These are phyloP conservation scores for Pythium rishiriense DNA, from an alignment of 352 stramenopile genomes.

Conservation along the genomic window DNA sequence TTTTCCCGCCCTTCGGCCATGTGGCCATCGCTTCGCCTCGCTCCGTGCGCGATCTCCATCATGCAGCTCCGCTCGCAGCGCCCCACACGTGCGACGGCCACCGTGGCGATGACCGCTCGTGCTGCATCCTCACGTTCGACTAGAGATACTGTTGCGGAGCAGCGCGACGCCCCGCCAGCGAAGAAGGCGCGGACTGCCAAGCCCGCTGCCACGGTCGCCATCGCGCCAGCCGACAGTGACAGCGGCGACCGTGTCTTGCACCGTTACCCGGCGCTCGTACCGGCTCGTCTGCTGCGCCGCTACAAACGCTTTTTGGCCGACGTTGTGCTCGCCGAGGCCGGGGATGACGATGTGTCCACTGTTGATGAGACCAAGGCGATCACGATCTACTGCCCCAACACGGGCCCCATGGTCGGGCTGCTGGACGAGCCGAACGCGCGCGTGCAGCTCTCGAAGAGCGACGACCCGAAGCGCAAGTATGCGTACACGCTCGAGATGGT, in stretches of 20 bases:
- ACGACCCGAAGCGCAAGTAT: conserved; percentile 81
- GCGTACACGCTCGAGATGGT: conserved; percentile 86
- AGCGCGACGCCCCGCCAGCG: conserved; percentile 18
- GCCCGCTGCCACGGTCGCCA: conserved; percentile 1
- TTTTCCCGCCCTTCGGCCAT: neutral
- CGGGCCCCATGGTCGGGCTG: conserved; percentile 76
- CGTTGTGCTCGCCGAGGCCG: conserved; percentile 48
- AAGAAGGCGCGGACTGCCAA: conserved; percentile 27
- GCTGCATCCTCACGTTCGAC: conserved; percentile 1
- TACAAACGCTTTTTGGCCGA: conserved; percentile 88
- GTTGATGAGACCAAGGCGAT: conserved; percentile 35
- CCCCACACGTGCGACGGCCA: neutral
- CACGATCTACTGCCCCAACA: conserved; percentile 87
- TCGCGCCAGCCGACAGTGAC: neutral
- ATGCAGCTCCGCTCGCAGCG: conserved; percentile 45
- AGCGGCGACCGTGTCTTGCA: conserved; percentile 40
- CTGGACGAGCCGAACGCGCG: conserved; percentile 62
- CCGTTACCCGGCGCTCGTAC: conserved; percentile 52
- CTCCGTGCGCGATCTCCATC: conserved; percentile 1
- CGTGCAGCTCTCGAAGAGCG: conserved; percentile 78
- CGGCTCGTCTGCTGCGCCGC: conserved; percentile 55
- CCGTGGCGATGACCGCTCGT: neutral
- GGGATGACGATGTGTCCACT: conserved; percentile 12
- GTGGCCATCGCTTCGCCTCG: neutral
- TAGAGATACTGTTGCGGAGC: neutral